These are phyloP conservation scores for Phaeodactylum tricornutum DNA, from an alignment of 108 stramenopile species.

Conservation along the genomic window DNA sequence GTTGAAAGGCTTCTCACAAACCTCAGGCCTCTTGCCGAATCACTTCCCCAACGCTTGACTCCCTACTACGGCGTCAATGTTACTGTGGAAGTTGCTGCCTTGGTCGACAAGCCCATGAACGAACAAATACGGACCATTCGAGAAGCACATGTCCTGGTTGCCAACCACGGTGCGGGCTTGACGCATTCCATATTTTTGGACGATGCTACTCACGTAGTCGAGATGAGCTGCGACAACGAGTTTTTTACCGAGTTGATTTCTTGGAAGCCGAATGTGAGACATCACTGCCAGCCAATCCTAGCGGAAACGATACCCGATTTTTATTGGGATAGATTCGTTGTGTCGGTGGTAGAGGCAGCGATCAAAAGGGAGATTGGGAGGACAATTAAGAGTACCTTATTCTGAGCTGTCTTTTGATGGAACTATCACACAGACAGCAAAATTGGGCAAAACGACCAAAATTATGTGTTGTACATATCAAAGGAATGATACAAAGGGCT, in stretches of 20 bases:
- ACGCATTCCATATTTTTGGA: conserved; percentile 1
- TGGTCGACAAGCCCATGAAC: conserved; percentile 11
- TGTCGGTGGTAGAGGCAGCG: no score
- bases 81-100: conserved; percentile 15
- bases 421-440: no score
- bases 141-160: conserved; percentile 22
- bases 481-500: no score
- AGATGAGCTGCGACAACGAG: not conserved
- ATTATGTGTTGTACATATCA: no score
- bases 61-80: no score
- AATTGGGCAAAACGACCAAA: no score
- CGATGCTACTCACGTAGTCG: not conserved
- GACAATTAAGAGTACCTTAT: no score
- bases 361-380: no score
- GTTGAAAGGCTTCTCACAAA: conserved; percentile 2
- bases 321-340: no score
- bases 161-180: conserved; percentile 16
- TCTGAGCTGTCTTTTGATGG: no score
- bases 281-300: no score
- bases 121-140: conserved; percentile 18
- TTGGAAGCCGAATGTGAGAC: not conserved
- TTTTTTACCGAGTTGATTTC: not conserved
- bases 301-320: no score
- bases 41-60: not conserved
- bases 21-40: not conserved